Base-by-base conservation (phyloP, 768 basidiomycete genomes). In the Pleurotus platypus region DNA sequence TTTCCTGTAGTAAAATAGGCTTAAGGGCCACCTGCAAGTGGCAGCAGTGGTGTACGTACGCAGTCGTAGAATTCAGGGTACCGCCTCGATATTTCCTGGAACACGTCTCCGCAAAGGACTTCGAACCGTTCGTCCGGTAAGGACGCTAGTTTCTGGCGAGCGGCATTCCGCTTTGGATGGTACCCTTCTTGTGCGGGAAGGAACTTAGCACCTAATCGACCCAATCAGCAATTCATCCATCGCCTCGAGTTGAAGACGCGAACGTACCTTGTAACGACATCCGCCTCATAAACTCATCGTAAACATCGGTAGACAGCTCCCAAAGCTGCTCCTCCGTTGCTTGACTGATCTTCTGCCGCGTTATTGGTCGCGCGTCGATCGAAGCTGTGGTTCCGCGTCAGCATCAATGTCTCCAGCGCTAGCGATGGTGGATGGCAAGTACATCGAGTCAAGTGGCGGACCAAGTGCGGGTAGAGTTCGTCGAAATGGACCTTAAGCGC, bases 131-230 rank as follows among this genome's bases (percentile, higher is more conserved):
- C n/a, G 11, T 9, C 15, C 4, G 51, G n/a, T 35, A 54, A 38
- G 2, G 6, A 20, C 18, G 51, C 15, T 26, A 54, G 37, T n/a
- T 54, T 42, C 51, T 54, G 51, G 2, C 51, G 51, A n/a, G 37
- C 16, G 8, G 89, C 86, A 64, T 91, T 90, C 30, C 89, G 80
- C 66, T 90, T 91, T 4, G 88, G 89, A 67, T 91, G 89, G 64
- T 98, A 98, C 37, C 42, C 51, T 5, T 38, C 15, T 13, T 39
- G 51, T 24, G 24, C 12, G 16, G 51, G 16, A n/a, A 54, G 51
- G 26, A 6, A 54, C 5, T 9, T 16, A 8, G 20, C 20, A 35
- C 30, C 30, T 35, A 35, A 35, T 35, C 30, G 4, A 4, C 30
- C 9, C 30, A 35, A 35, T 35, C 9, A 35, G 8, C 30, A 2